These are phyloP conservation scores for Trichocomaceae sp. DNA, from an alignment of 2,329 filamentous ascomycete species.

Conservation along the genomic window DNA sequence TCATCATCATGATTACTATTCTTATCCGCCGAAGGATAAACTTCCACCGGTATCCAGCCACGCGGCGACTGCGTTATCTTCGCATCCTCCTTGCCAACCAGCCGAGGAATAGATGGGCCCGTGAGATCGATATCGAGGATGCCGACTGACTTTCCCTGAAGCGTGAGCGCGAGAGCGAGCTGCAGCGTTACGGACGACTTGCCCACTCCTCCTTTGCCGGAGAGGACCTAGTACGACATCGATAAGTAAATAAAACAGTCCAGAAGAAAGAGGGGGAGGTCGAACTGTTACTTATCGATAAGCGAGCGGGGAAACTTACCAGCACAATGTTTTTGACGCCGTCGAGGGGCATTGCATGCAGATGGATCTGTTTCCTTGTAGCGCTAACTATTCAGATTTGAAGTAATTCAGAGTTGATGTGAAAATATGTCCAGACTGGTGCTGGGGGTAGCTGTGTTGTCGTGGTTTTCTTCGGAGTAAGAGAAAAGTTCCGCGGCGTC, in stretches of 20 bases:
- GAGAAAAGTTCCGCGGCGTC: constrained; percentile 11
- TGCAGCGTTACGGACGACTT: constrained; percentile 98
- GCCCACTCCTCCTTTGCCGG: constrained; percentile 94
- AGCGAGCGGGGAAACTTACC: constrained; percentile 23
- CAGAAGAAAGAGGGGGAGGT: constrained; percentile 23
- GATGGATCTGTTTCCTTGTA: not conserved
- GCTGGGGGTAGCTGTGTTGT: not conserved
- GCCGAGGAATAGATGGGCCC: constrained; percentile 89
- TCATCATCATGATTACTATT: constrained; percentile 2
- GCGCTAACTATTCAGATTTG: too few relatives aligned
- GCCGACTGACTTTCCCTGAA: constrained; percentile 81
- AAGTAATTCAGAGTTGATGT: too few relatives aligned
- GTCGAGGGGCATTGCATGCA: constrained; percentile 33
- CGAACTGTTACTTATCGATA: constrained; percentile 22
- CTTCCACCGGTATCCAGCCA: constrained; percentile 84
- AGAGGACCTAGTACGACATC: constrained; percentile 55
- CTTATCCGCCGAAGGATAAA: constrained; percentile 59
- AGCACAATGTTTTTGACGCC: constrained; percentile 40
- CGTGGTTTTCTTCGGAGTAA: not conserved
- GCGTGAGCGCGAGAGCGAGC: constrained; percentile 78
- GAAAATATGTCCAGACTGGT: not conserved
- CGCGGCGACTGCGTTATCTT: constrained; percentile 88
- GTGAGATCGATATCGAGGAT: constrained; percentile 96
- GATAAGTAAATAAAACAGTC: not conserved
- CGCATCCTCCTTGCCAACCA: constrained; percentile 80